Evolutionary conservation across 2,329 filamentous ascomycete genomes (phyloP).

Genomic region (Sclerotinia nivalis): DNA sequence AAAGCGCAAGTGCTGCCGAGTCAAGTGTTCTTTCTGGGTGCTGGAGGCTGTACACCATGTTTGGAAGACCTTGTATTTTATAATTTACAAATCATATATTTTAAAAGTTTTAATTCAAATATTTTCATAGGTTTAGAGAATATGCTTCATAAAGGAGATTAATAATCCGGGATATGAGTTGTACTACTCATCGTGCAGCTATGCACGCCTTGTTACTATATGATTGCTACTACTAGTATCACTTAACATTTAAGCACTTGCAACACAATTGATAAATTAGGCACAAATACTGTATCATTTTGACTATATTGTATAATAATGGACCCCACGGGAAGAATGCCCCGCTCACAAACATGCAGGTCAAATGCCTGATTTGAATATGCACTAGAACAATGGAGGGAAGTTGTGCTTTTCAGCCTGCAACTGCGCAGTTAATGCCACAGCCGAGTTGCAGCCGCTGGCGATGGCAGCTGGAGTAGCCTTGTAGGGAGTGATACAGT

Average conservation of each 20-base stretch:
- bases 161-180: no score
- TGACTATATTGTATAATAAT: background rate
- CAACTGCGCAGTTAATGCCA: background rate
- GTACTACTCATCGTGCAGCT: no score
- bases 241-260: background rate
- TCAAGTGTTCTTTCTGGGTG: no score
- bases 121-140: no score
- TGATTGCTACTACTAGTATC: no score
- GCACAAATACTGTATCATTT: background rate
- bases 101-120: no score
- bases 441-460: background rate
- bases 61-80: no score
- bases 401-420: background rate
- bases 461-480: background rate
- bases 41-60: no score
- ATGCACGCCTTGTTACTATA: no score
- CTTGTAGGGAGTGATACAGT: slow-evolving; percentile 39
- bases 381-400: background rate
- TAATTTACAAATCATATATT: no score
- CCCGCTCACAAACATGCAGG: background rate
- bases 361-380: background rate
- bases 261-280: background rate
- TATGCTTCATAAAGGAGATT: no score
- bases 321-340: background rate
- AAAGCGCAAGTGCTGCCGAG: no score